Percentiles rank a stretch among this genome's conserved stretches.
phyloP scores from a whole-genome alignment of 352 stramenopile species.

The Pilasporangium apinafurcum region DNA sequence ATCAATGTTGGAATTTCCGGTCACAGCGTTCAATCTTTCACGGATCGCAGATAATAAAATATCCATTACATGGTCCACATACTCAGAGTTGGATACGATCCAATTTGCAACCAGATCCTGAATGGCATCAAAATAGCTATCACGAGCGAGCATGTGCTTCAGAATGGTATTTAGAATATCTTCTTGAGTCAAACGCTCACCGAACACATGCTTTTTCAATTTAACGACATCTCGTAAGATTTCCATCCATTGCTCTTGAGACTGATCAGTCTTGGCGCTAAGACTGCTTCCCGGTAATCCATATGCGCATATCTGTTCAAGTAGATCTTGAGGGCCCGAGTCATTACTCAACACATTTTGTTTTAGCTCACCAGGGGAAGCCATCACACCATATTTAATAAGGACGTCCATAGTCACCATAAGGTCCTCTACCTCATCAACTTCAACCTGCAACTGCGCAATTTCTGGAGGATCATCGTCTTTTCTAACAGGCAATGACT shows the following conservation, averaged over 20 bases:
- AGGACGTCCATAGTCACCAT: constrained; percentile 68
- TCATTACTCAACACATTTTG: constrained; percentile 4
- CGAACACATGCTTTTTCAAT: constrained; percentile 68
- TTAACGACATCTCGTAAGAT: constrained; percentile 59
- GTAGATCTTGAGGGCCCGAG: constrained; percentile 16
- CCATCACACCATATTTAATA: constrained; percentile 42
- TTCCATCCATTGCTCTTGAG: constrained; percentile 31
- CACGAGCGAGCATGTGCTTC: constrained; percentile 31
- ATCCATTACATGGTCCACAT: constrained; percentile 32
- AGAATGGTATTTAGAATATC: constrained; percentile 48
- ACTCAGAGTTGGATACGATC: constrained; percentile 34
- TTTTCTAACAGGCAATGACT: constrained; percentile 66
- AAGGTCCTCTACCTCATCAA: constrained; percentile 70
- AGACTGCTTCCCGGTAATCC: constrained; percentile 11
- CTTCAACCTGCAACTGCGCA: constrained; percentile 52
- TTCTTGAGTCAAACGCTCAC: constrained; percentile 45
- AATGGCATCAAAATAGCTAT: constrained; percentile 15
- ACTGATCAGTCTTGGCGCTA: neutral
- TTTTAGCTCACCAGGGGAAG: constrained; percentile 18
- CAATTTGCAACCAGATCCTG: constrained; percentile 49
- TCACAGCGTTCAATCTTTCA: constrained; percentile 21
- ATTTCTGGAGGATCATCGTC: constrained; percentile 43
- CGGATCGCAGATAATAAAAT: constrained; percentile 26
- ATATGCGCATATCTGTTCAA: constrained; percentile 47
- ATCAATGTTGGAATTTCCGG: constrained; percentile 21